Evolutionary conservation across 495 filamentous ascomycete genomes (phyloP), one percentile per base, ranked within the genome.

Genomic region (Xylaria venustula): DNA sequence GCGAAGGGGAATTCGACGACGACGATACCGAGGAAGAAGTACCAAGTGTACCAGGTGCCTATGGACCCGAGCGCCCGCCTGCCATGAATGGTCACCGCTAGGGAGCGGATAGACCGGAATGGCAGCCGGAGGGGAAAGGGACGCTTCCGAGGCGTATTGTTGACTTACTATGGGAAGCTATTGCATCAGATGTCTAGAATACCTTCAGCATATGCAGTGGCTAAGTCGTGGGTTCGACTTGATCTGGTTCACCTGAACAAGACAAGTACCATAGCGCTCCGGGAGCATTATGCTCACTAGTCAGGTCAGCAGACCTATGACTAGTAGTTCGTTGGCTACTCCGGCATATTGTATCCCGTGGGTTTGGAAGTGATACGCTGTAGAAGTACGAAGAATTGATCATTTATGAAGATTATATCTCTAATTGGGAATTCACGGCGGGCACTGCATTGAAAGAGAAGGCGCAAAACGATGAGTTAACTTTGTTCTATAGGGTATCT

Each of bases 1-100:
- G 77, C n/a, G 77, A 75, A 23, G 71, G 66, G 3, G 71, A 71
- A n/a, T 72, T 70, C 42, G 69, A 72, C 55, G 69, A 72, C 52
- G 69, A 72, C 47, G 72, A 74, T 36, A 74, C 71, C 5, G 72
- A 75, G 45, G 74, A 76, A 28, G 73, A 77, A 42, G 53, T 65
- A 15, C 69, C 71, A 19, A 59, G 56, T 58, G 69, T 64, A 15
- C 69, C 70, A 1, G 67, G 64, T 22, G 67, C 67, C 3, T 74
- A 66, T 45, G 71, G 71, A 2, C 71, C 71, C 7, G 71, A 74
- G 41, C 69, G 71, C 1, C 71, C 71, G 49, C 71, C 71, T 54
- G 66, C 71, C 54, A 69, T 69, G 65, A 74, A 74, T 45, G 71
- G 71, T 36, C 71, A 72, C 66, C 69, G 69, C 60, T 71, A 71